Conservation (phyloP, 495 filamentous ascomycete genomes). For the Gamarada debralockiae region DNA sequence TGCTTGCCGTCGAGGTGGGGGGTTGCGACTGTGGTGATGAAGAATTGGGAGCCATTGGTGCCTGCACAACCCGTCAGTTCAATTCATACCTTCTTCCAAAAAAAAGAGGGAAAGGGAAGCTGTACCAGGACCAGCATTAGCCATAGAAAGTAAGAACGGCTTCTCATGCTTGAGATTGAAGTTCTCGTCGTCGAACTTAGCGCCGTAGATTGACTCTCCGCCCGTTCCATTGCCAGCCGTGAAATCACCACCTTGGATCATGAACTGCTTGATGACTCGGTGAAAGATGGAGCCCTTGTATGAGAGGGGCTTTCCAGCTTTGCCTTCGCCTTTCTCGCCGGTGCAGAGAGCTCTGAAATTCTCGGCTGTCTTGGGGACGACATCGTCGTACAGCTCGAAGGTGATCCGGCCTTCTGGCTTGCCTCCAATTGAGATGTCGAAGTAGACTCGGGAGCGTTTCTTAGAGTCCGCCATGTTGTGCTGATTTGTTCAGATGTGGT, state of each 20-base stretch:
- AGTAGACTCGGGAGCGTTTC: slow-evolving; percentile 71
- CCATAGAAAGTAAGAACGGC: slow-evolving; percentile 95
- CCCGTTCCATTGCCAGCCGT: slow-evolving; percentile 92
- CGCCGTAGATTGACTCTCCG: slow-evolving; percentile 96
- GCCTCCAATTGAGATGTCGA: slow-evolving; percentile 79
- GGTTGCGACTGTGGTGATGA: slow-evolving; percentile 89
- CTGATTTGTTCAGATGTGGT: background rate
- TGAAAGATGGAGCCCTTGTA: slow-evolving; percentile 94
- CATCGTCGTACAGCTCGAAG: slow-evolving; percentile 85
- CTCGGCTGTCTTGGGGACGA: slow-evolving; percentile 90
- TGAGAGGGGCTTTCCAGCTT: slow-evolving; percentile 78
- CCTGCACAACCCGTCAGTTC: slow-evolving; percentile 31
- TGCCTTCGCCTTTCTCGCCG: slow-evolving; percentile 80
- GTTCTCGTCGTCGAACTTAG: slow-evolving; percentile 97
- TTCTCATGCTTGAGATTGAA: slow-evolving; percentile 91
- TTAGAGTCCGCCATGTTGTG: slow-evolving; percentile 22
- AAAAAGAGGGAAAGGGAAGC: background rate
- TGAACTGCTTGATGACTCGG: slow-evolving; percentile 96
- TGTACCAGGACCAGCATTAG: slow-evolving; percentile 92
- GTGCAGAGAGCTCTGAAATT: slow-evolving; percentile 98
- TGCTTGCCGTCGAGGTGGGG: slow-evolving; percentile 96
- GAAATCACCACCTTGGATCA: slow-evolving; percentile 99
- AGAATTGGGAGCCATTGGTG: slow-evolving; percentile 98
- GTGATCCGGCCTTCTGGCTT: slow-evolving; percentile 67
- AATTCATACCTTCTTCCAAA: background rate